Evolutionary conservation across 345 rosid species (phyloP).

Genomic region (Cardamine occulta): DNA sequence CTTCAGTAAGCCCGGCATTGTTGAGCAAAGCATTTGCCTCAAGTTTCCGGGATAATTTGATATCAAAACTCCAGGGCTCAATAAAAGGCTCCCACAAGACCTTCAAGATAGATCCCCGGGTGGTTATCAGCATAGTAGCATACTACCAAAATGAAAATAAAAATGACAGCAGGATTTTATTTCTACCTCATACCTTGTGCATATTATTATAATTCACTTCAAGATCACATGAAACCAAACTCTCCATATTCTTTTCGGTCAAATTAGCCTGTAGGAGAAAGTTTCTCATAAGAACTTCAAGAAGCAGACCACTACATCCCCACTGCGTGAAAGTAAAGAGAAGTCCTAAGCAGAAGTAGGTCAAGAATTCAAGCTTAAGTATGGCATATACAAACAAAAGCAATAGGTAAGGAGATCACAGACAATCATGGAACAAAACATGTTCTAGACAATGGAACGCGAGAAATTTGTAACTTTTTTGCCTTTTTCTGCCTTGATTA

Average conservation of each 20-base stretch:
- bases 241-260: constrained; percentile 52
- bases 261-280: constrained; percentile 50
- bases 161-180: constrained; percentile 17
- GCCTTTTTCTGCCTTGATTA: constrained; percentile 13
- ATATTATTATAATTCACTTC: constrained; percentile 83
- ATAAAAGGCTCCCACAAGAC: constrained; percentile 92
- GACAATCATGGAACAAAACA: constrained; percentile 18
- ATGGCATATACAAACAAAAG: background rate
- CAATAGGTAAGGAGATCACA: too few species aligned
- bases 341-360: constrained; percentile 32
- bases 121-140: constrained; percentile 30
- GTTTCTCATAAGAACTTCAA: constrained; percentile 70
- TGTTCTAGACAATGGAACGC: constrained; percentile 3
- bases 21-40: constrained; percentile 61
- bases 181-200: constrained; percentile 63
- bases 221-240: constrained; percentile 63
- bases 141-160: constrained; percentile 15
- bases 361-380: constrained; percentile 8
- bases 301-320: constrained; percentile 81
- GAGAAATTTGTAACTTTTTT: background rate
- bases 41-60: constrained; percentile 52
- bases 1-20: constrained; percentile 59
- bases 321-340: constrained; percentile 58
- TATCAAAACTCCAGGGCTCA: constrained; percentile 85
- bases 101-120: constrained; percentile 44